Base-by-base conservation (phyloP, 2,329 filamentous ascomycete genomes). In the Phyllosticta citribraziliensis region DNA sequence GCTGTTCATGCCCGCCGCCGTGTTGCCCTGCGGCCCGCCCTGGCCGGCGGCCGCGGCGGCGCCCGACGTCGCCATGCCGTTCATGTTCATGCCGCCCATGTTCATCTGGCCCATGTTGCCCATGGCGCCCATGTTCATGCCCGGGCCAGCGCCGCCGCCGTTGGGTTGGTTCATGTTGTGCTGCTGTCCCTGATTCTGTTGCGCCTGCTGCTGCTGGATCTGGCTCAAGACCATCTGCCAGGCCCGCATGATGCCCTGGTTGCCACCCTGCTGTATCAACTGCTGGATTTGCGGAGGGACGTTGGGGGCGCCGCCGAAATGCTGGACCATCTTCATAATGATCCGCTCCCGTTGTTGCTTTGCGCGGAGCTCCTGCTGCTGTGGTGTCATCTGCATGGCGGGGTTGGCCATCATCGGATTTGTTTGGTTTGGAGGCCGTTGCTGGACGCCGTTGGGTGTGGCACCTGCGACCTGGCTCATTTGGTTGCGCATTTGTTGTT, bases 251-350 rank as follows among this genome's bases (percentile, higher is more conserved):
- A 61, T 9, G 19, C 56, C 40, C 3, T 54, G 52, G 11, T 17
- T 33, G 35, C 58, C 40, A 10, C 52, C 52, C 5, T 24, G 19
- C 20, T 27, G 69, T 52, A 70, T 65, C 60, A 75, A 64, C 10
- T 71, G 68, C 30, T 72, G 33, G 52, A 73, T 67, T 54, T 71
- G 69, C 22, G 60, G 56, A n/a, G 66, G 65, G 40, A 68, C 27
- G 27, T 30, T 30, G 1, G 27, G 56, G 33, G 33, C 63, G 65
- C 47, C 65, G 64, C 52, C 63, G 14, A 61, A 63, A 6, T 64
- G 63, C 35, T 60, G 54, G 27, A 65, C 60, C 25, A 67, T 63
- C 47, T 57, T 53, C 56, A 67, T 65, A 14, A 60, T 58, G 54
- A 62, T 63, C 47, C 70, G 69, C 30, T 74, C 61, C 65, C 64